phyloP scores from a whole-genome alignment of 2,329 filamentous ascomycete genomes.

The Colletotrichum neosansevieriae region DNA sequence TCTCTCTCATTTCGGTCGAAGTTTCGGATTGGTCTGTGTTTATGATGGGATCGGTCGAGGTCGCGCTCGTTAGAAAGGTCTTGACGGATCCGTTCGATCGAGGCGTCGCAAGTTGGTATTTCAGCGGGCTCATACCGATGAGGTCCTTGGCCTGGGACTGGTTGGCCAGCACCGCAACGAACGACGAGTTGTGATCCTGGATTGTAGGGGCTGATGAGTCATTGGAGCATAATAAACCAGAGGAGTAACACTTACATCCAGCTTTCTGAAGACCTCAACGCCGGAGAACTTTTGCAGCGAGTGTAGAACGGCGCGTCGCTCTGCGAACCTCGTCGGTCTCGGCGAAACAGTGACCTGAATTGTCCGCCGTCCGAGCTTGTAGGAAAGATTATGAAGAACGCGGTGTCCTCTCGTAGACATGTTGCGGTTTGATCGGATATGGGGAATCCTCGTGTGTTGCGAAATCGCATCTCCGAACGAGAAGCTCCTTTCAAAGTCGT shows the following conservation, averaged over 20 bases:
- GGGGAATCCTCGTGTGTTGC: neutral
- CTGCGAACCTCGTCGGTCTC: slow-evolving; percentile 62
- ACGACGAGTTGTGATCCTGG: slow-evolving; percentile 61
- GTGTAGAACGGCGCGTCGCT: slow-evolving; percentile 67
- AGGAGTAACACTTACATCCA: slow-evolving; percentile 48
- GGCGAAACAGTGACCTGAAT: slow-evolving; percentile 66
- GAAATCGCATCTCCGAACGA: slow-evolving; percentile 4
- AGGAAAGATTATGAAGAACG: slow-evolving; percentile 28
- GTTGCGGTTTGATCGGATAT: neutral
- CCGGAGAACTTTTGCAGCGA: slow-evolving; percentile 62
- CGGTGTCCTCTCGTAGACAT: slow-evolving; percentile 34
- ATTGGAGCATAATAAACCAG: neutral
- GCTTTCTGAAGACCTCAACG: slow-evolving; percentile 66
- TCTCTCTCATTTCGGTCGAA: neutral
- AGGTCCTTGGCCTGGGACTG: slow-evolving; percentile 54
- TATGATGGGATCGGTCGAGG: slow-evolving; percentile 31
- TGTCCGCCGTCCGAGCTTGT: slow-evolving; percentile 46
- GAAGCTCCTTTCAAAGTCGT: slow-evolving; percentile 21
- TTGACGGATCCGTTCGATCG: slow-evolving; percentile 44
- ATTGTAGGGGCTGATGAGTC: neutral
- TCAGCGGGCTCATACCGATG: slow-evolving; percentile 60
- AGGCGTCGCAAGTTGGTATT: slow-evolving; percentile 56
- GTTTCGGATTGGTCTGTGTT: neutral
- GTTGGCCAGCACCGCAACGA: slow-evolving; percentile 61
- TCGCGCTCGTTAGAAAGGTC: slow-evolving; percentile 47